phyloP scores from a whole-genome alignment of 139 green algal genomes.

The Diplosphaera chodatii region DNA sequence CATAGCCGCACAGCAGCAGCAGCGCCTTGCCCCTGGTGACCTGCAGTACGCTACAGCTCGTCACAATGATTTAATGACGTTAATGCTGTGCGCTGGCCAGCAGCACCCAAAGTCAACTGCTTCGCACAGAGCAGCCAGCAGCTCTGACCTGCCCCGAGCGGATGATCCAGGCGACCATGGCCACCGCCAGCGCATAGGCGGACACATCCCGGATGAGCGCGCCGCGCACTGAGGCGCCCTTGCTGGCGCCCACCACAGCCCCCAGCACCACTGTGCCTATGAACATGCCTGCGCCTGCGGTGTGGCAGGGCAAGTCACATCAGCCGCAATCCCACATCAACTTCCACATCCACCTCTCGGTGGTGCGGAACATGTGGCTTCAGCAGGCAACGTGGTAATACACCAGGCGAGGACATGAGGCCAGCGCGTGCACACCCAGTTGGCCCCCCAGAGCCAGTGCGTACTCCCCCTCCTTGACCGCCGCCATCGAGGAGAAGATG shows the following conservation, averaged over 20 bases:
- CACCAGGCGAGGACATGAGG: too few species aligned
- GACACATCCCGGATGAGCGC: slow-evolving; percentile 75
- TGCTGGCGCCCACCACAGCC: slow-evolving; percentile 36
- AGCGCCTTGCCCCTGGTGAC: background rate
- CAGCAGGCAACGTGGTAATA: too few species aligned
- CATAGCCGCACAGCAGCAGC: slow-evolving; percentile 13
- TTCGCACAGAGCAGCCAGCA: background rate
- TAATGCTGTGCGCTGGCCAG: too few species aligned
- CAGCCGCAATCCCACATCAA: too few species aligned
- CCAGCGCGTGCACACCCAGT: too few species aligned
- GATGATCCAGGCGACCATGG: slow-evolving; percentile 17
- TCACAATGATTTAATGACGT: too few species aligned
- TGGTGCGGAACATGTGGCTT: too few species aligned
- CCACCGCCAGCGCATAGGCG: slow-evolving; percentile 41
- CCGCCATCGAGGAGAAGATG: slow-evolving; percentile 71
- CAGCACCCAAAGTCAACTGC: too few species aligned
- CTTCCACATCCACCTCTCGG: too few species aligned
- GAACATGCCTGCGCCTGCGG: slow-evolving; percentile 73
- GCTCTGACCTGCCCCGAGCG: slow-evolving; percentile 1
- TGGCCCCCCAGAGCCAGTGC: slow-evolving; percentile 38
- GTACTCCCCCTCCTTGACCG: slow-evolving; percentile 46
- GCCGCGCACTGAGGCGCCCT: slow-evolving; percentile 51
- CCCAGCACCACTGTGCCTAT: slow-evolving; percentile 62
- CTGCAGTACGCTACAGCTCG: too few species aligned
- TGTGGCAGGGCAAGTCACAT: too few species aligned